Base-by-base conservation (phyloP, 108 stramenopile species). In the Epithemia pelagica region DNA sequence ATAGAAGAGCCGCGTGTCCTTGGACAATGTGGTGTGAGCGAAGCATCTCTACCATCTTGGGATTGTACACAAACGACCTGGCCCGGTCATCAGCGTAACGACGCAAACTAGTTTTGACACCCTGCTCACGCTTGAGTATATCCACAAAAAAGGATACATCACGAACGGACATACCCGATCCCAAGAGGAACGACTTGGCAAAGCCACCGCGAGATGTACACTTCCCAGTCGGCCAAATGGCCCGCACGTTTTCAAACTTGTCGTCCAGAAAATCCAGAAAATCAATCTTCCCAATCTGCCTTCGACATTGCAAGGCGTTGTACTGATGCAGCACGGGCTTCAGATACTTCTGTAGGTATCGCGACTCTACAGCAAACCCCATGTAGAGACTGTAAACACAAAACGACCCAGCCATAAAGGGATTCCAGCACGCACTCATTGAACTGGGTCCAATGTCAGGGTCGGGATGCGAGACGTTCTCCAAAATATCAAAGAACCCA, bases 321-420 rank as follows among this genome's bases (percentile, higher is more conserved):
- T 46, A 46, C 37, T 15, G 15, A 46, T 46, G 37, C 37, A 46
- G 15, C 5, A 46, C 37, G 10, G 15, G 10, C 15, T 46, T 5
- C 37, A 46, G 15, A 10, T 46, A 10, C 10, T 21, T 7, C 26
- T 19, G 18, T 19, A 7, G 21, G 3, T 3, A 3, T 19, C 7
- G 25, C 5, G 18, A 21, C 25, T 7, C 21, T 57, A 5, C 18
- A 57, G 56, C 22, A 26, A 57, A 23, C n/a, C 56, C 56, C 56
- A 57, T 57, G 56, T 57, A 57, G 21, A n/a, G 15, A n/a, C 56
- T 57, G 56, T 57, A 57, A 7, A 57, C 18, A 57, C 56, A 57
- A n/a, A 57, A 57, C 25, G 56, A 57, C 7, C 56, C 56, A 18
- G 56, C 56, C 56, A 57, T 27, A 21, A 57, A 7, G 3, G 56